Percentiles rank a stretch among this genome's conserved stretches.
Conservation (phyloP, 345 rosid species). For the Acer campestre region DNA sequence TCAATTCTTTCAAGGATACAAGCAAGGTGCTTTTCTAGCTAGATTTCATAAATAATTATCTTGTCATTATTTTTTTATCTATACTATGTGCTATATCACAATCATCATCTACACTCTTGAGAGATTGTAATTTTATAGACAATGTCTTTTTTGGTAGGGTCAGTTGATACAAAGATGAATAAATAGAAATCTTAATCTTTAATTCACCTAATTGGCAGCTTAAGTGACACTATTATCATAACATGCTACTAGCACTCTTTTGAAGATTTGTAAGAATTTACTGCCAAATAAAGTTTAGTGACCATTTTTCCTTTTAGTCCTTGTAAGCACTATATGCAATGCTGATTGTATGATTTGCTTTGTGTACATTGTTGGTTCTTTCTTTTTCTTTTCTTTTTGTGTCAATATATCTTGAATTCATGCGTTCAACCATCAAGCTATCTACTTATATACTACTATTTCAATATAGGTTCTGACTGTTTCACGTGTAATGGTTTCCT, state of each 20-base stretch:
- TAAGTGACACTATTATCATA: no score
- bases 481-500: constrained; percentile 91
- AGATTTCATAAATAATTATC: constrained; percentile 14
- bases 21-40: constrained; percentile 59
- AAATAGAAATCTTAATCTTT: no score
- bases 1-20: constrained; percentile 90
- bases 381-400: constrained; percentile 21
- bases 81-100: not conserved
- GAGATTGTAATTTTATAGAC: not conserved
- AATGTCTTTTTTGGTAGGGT: not conserved
- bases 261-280: no score
- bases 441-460: constrained; percentile 10
- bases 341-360: not conserved
- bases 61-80: not conserved
- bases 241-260: no score
- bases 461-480: constrained; percentile 75
- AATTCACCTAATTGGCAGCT: no score
- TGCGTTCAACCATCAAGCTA: not conserved
- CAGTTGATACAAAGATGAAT: no score
- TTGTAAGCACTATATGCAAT: no score
- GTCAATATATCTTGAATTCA: not conserved
- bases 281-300: no score
- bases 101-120: not conserved
- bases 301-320: no score
- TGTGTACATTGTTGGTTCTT: not conserved